These are phyloP conservation scores for Fusarium tanahbumbuense DNA, from an alignment of 2,329 filamentous ascomycete species.

Conservation along the genomic window DNA sequence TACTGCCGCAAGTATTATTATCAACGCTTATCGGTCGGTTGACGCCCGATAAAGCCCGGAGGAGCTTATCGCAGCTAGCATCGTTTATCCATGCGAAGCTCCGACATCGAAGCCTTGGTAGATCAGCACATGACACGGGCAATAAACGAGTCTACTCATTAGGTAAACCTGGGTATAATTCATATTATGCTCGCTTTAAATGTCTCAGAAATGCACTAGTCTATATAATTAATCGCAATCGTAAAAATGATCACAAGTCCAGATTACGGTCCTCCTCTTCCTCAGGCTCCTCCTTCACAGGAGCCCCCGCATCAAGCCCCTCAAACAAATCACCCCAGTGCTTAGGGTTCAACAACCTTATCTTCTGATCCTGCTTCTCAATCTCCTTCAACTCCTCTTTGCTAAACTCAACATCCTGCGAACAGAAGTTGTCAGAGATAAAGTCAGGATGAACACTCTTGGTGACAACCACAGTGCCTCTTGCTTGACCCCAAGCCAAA, in stretches of 20 bases:
- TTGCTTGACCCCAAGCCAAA: constrained; percentile 40
- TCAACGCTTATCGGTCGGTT: not conserved
- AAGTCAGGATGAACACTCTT: constrained; percentile 38
- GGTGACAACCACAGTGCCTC: constrained; percentile 37
- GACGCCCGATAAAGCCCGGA: not conserved
- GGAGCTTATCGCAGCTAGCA: not conserved
- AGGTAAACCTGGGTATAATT: not conserved
- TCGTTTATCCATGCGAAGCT: not conserved
- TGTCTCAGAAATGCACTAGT: not conserved
- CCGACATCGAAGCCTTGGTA: not conserved
- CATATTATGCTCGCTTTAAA: not conserved
- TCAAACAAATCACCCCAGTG: constrained; percentile 55
- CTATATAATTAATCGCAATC: not conserved
- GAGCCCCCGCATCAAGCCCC: constrained; percentile 53
- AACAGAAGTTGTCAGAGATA: constrained; percentile 38
- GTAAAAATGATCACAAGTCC: constrained; percentile 17
- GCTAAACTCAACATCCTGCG: constrained; percentile 27
- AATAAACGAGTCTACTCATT: not conserved
- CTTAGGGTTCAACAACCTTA: constrained; percentile 54
- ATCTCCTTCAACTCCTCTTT: constrained; percentile 51
- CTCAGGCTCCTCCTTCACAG: not conserved
- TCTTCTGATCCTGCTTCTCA: constrained; percentile 45
- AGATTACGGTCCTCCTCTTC: constrained; percentile 26
- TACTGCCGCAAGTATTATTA: not conserved
- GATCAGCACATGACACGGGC: not conserved